phyloP scores from a whole-genome alignment of 495 filamentous ascomycete species.

The Choiromyces venosus region DNA sequence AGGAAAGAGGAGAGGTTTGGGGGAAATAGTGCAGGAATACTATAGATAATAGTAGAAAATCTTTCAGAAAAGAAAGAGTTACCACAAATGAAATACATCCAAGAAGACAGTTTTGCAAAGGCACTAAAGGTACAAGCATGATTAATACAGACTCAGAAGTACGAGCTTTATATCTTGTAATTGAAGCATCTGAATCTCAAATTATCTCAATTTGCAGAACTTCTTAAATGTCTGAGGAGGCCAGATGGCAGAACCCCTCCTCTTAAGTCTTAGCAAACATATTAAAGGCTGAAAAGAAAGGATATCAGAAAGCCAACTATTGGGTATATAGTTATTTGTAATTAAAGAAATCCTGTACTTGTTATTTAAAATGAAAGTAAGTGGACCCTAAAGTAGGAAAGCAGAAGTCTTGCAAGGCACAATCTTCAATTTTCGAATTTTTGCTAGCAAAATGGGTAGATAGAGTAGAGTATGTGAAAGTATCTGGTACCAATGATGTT shows the following conservation, averaged over 20 bases:
- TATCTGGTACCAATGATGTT: constrained; percentile 27
- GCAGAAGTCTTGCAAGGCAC: constrained; percentile 24
- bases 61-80: too few relatives aligned
- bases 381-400: constrained; percentile 27
- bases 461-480: constrained; percentile 18
- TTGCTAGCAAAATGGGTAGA: constrained; percentile 30
- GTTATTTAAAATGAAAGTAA: not conserved
- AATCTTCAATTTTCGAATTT: constrained; percentile 33
- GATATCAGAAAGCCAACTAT: not conserved
- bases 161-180: too few relatives aligned
- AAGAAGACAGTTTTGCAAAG: too few relatives aligned
- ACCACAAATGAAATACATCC: too few relatives aligned
- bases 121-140: too few relatives aligned
- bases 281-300: not conserved
- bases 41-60: too few relatives aligned
- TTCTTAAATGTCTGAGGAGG: not conserved
- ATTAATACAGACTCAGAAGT: too few relatives aligned
- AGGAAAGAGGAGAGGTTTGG: too few relatives aligned
- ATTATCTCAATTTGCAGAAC: not conserved
- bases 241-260: not conserved
- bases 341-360: too few relatives aligned
- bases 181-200: not conserved
- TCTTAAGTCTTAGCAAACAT: not conserved
- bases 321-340: not conserved
- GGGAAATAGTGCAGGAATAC: too few relatives aligned